A percentile compares a stretch with the other conserved stretches of the same genome.
Evolutionary conservation across 2,329 filamentous ascomycete genomes (phyloP).

Genomic region (Dichotomopilus funicola): DNA sequence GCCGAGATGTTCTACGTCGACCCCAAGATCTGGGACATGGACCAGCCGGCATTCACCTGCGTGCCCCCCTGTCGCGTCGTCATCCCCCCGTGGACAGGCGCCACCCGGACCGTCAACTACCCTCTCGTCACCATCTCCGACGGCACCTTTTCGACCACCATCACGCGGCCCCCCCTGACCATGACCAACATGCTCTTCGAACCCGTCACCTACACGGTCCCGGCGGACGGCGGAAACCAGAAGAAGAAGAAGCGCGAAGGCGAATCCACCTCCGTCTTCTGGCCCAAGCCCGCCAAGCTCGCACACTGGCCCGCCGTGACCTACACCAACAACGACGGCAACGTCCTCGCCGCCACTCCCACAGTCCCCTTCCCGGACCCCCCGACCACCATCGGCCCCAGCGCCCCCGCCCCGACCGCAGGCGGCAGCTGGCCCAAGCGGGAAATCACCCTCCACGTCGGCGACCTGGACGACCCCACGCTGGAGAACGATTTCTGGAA

Average conservation of each 20-base stretch:
- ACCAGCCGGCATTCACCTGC: conserved; percentile 26
- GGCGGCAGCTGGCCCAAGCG: no score
- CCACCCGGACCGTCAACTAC: conserved; percentile 25
- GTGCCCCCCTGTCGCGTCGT: conserved; percentile 24
- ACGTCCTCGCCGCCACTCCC: not conserved
- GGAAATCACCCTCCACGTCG: not conserved
- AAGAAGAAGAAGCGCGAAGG: not conserved
- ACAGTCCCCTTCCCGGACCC: conserved; percentile 43
- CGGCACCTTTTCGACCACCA: conserved; percentile 27
- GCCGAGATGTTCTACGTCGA: conserved; percentile 25
- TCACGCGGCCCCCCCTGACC: conserved; percentile 25
- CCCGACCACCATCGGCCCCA: conserved; percentile 27
- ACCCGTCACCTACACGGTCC: conserved; percentile 18
- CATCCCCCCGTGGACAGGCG: conserved; percentile 25
- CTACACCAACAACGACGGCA: conserved; percentile 3
- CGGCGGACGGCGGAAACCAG: not conserved
- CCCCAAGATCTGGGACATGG: conserved; percentile 27
- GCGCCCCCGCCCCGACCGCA: no score
- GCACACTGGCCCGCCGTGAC: conserved; percentile 1
- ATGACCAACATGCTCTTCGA: conserved; percentile 25
- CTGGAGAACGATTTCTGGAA: no score
- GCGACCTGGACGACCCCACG: no score
- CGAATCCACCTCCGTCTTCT: not conserved
- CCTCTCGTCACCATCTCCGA: conserved; percentile 27
- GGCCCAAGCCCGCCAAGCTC: not conserved